Base-by-base conservation (phyloP, 169 alveolate genomes). In the Plasmodium cynomolgi region DNA sequence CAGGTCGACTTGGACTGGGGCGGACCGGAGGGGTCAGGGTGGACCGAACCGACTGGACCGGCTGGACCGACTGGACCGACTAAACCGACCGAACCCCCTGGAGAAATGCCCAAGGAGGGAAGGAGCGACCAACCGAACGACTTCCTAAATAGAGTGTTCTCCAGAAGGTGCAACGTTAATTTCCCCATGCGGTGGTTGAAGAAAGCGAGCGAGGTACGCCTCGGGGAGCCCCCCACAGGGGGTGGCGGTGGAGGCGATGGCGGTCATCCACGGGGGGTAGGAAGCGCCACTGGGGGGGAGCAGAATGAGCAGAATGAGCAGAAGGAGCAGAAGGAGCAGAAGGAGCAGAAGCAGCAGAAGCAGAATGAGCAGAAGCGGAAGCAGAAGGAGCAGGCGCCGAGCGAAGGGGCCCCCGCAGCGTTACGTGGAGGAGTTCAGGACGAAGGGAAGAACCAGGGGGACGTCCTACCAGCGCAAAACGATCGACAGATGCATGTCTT, bases 151-250 rank as follows among this genome's bases (percentile, higher is more conserved):
- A 84, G 58, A 31, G 15, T 74, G 26, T 72, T 84, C 15, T 13
- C 34, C 9, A 47, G 54, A 17, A 84, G 33, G 15, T 11, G 58
- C 8, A 9, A 41, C 15, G 47, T 83, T 31, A 83, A 83, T 33
- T 39, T 62, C 29, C 91, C 91, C 15, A 41, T 83, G 39, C 62
- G 74, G 3, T 83, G 91, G 91, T 33, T 83, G 26, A n/a, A 56
- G 72, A 34, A 68, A 6, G 72, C 81, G 44, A 58, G 31, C 17
- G 44, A 37, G 47, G 23, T 1, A 8, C 75, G 41, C 74, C 74
- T 17, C 31, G 8, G 74, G 31, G 74, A 41, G 54, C 3, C 54
- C 2, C 31, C 74, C 23, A n/a, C 31, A 11, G 74, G 74, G 0
- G 31, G 11, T 2, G 33, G 31, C 4, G 4, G 4, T 11, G 74